These are phyloP conservation scores for Cordyceps cateniannulata DNA, from an alignment of 2,329 filamentous ascomycete genomes.

Conservation along the genomic window DNA sequence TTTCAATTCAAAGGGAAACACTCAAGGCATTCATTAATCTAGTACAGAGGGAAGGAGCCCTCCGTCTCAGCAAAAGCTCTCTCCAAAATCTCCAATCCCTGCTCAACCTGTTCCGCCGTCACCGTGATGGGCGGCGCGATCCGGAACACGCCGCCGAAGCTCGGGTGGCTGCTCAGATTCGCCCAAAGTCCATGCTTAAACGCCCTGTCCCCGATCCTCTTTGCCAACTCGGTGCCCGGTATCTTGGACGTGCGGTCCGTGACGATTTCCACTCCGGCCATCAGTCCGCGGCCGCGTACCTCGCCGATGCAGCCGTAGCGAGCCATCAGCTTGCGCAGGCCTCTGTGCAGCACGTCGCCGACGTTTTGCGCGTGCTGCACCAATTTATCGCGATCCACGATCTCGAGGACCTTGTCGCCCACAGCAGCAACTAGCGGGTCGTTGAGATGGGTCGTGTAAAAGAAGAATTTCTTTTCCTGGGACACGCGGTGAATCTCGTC, in stretches of 20 bases:
- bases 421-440: constrained; percentile 55
- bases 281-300: constrained; percentile 51
- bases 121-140: constrained; percentile 57
- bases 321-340: constrained; percentile 37
- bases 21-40: no score
- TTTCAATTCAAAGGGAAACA: no score
- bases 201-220: constrained; percentile 39
- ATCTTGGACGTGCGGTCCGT: constrained; percentile 40
- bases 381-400: constrained; percentile 50
- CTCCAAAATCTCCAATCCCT: constrained; percentile 50
- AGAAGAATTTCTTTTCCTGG: constrained; percentile 44
- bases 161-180: constrained; percentile 47
- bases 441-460: constrained; percentile 57
- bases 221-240: constrained; percentile 40
- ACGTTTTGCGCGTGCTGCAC: constrained; percentile 36
- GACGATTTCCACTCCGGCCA: constrained; percentile 54
- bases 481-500: constrained; percentile 44
- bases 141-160: constrained; percentile 51
- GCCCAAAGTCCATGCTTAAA: constrained; percentile 49
- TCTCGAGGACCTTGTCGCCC: constrained; percentile 55
- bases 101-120: constrained; percentile 40
- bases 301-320: constrained; percentile 58
- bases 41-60: constrained; percentile 25
- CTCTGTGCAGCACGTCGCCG: constrained; percentile 40
- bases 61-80: constrained; percentile 39